Percentiles rank a stretch among this genome's conserved stretches.
Evolutionary conservation across 192 early-diverging fungal species (phyloP).

Genomic region (Dissophora ornata): DNA sequence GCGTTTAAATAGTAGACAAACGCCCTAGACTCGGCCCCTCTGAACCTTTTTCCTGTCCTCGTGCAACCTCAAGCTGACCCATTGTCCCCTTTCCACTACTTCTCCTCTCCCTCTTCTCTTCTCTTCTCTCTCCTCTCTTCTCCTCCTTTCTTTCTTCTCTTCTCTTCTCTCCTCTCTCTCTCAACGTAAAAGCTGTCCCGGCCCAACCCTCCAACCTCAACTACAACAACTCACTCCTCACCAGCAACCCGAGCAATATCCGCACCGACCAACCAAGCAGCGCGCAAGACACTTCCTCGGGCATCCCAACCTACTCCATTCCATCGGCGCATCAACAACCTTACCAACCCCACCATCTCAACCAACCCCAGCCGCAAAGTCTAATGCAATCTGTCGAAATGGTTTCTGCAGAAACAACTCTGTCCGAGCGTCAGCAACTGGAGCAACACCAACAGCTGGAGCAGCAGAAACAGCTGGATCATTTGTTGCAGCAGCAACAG

Average conservation of each 20-base stretch:
- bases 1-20: too few relatives aligned
- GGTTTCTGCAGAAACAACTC: conserved; percentile 40
- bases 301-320: neutral
- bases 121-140: neutral
- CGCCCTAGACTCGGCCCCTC: too few relatives aligned
- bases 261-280: neutral
- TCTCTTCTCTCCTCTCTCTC: neutral
- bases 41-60: conserved; percentile 59
- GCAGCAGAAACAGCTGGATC: conserved; percentile 12
- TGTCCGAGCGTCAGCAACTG: conserved; percentile 42
- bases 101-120: neutral
- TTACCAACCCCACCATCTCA: neutral
- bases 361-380: neutral
- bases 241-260: neutral
- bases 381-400: conserved; percentile 46
- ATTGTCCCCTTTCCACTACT: too few relatives aligned
- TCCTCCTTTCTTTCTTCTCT: neutral
- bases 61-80: conserved; percentile 41
- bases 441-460: conserved; percentile 31
- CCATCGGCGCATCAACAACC: neutral
- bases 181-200: neutral
- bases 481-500: conserved; percentile 7
- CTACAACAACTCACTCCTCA: neutral
- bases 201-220: neutral
- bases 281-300: neutral